phyloP scores from a whole-genome alignment of 2,329 filamentous ascomycete genomes.

The Thielaviopsis euricoi region DNA sequence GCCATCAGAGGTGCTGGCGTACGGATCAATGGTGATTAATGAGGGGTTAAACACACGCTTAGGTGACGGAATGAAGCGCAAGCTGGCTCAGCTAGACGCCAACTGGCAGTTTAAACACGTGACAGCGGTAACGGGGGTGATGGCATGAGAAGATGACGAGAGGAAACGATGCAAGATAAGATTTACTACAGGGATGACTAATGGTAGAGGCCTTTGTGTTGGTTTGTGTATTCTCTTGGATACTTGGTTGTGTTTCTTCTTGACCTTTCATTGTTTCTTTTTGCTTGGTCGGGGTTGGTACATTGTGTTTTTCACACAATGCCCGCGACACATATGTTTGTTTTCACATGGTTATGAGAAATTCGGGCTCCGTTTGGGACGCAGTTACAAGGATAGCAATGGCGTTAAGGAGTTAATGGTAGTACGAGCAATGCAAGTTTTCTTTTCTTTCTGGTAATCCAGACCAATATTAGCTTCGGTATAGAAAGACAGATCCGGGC shows the following conservation, averaged over 20 bases:
- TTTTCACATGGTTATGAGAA: not conserved
- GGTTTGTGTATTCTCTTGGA: not conserved
- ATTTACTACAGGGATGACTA: not conserved
- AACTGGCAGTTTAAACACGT: constrained; percentile 23
- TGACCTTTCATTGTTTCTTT: no score
- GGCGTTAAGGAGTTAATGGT: not conserved
- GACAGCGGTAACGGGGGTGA: not conserved
- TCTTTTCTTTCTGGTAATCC: no score
- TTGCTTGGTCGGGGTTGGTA: not conserved
- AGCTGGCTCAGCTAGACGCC: constrained; percentile 22
- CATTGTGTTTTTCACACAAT: not conserved
- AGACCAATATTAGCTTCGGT: not conserved
- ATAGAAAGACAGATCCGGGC: not conserved
- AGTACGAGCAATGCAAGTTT: not conserved
- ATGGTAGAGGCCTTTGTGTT: not conserved
- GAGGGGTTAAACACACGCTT: constrained; percentile 26
- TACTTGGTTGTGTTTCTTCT: no score
- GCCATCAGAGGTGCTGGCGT: constrained; percentile 23
- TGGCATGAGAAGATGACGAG: not conserved
- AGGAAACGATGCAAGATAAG: not conserved
- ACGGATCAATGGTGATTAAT: constrained; percentile 24
- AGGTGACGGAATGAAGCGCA: constrained; percentile 28
- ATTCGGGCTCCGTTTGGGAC: not conserved
- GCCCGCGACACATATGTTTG: not conserved
- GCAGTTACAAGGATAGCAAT: not conserved